Conservation (phyloP, 1,284 basidiomycete genomes). For the Stereum hirsutum region DNA sequence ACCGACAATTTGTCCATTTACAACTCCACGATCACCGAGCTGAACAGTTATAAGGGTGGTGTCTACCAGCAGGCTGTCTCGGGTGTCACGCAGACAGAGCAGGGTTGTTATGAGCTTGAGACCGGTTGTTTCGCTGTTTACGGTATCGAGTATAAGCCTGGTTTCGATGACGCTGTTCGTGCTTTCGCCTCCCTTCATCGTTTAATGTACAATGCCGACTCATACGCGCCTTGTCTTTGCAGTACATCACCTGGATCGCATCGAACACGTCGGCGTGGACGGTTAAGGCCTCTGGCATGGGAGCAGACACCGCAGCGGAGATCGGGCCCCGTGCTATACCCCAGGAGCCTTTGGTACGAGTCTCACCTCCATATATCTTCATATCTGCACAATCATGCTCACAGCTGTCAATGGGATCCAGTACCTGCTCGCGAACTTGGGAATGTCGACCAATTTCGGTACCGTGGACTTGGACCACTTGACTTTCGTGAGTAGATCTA, state of each 20-base stretch:
- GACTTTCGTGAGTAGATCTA: slow-evolving; percentile 63
- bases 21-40: slow-evolving; percentile 28
- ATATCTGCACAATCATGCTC: neutral
- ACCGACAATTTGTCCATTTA: slow-evolving; percentile 34
- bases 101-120: slow-evolving; percentile 13
- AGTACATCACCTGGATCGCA: slow-evolving; percentile 80
- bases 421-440: slow-evolving; percentile 78
- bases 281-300: slow-evolving; percentile 64
- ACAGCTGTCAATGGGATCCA: slow-evolving; percentile 13
- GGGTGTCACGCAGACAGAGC: slow-evolving; percentile 7
- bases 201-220: neutral
- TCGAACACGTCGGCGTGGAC: slow-evolving; percentile 67
- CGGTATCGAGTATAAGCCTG: slow-evolving; percentile 53
- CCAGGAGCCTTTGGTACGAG: slow-evolving; percentile 72
- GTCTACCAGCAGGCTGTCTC: slow-evolving; percentile 43
- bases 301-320: slow-evolving; percentile 51
- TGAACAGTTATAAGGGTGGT: slow-evolving; percentile 47
- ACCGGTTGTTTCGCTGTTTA: slow-evolving; percentile 41
- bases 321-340: slow-evolving; percentile 72
- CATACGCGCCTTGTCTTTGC: slow-evolving; percentile 4
- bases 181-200: neutral
- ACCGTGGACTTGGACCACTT: slow-evolving; percentile 56
- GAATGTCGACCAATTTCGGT: slow-evolving; percentile 76
- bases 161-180: slow-evolving; percentile 27
- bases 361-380: neutral